These are phyloP conservation scores for Aspergillus diversus DNA, from an alignment of 495 filamentous ascomycete species.

Conservation along the genomic window DNA sequence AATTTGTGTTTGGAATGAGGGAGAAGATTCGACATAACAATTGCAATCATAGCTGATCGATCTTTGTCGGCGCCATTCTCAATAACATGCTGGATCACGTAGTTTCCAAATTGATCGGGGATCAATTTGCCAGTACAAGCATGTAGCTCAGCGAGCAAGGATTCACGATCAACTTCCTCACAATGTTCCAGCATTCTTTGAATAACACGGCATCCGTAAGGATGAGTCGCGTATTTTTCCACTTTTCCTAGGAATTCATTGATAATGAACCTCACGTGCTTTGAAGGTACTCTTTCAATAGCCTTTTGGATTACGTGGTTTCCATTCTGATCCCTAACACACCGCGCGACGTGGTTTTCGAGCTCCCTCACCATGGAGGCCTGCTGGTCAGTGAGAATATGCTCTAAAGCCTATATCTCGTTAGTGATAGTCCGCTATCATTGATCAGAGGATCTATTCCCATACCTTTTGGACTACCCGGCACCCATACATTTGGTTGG, in stretches of 20 bases:
- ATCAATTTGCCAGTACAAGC: slow-evolving; percentile 71
- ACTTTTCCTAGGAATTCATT: slow-evolving; percentile 81
- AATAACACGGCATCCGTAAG: slow-evolving; percentile 91
- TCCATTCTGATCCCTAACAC: slow-evolving; percentile 88
- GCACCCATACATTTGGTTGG: slow-evolving; percentile 92
- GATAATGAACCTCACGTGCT: slow-evolving; percentile 88
- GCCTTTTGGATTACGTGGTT: slow-evolving; percentile 98
- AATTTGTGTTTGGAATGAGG: slow-evolving; percentile 91
- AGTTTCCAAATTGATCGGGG: slow-evolving; percentile 92
- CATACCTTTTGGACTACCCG: slow-evolving; percentile 90
- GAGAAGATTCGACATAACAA: slow-evolving; percentile 74
- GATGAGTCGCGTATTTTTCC: slow-evolving; percentile 74
- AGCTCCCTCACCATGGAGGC: slow-evolving; percentile 81
- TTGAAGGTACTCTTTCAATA: slow-evolving; percentile 80
- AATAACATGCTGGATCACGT: slow-evolving; percentile 94
- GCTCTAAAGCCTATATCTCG: slow-evolving; percentile 74
- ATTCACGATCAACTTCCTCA: slow-evolving; percentile 67
- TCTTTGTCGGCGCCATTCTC: slow-evolving; percentile 79
- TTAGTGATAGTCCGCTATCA: slow-evolving; percentile 22
- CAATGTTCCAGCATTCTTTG: slow-evolving; percentile 92
- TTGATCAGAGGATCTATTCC: too few relatives aligned
- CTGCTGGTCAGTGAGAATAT: slow-evolving; percentile 91
- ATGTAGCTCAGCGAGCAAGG: slow-evolving; percentile 80
- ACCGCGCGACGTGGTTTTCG: slow-evolving; percentile 73
- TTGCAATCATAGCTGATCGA: slow-evolving; percentile 68